A percentile compares a stretch with the other conserved stretches of the same genome.
Evolutionary conservation across 2,329 filamentous ascomycete species (phyloP).

Genomic region (Cytospora schulzeri): DNA sequence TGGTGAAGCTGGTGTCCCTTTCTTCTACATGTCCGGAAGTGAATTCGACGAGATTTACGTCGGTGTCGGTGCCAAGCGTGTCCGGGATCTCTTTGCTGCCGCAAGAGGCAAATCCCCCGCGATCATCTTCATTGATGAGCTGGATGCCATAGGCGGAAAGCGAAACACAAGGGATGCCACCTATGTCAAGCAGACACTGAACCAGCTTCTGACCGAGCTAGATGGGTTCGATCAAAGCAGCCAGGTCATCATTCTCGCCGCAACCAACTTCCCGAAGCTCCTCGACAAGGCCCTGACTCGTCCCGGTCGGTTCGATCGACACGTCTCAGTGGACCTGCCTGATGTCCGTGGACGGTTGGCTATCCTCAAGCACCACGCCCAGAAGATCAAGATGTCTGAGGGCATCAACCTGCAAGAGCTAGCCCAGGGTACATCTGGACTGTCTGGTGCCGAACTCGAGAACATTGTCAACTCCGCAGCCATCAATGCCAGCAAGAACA

Average conservation of each 20-base stretch:
- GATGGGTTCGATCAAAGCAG: conserved; percentile 96
- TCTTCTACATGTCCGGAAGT: conserved; percentile 99
- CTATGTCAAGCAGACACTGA: conserved; percentile 96
- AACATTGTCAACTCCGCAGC: conserved; percentile 97
- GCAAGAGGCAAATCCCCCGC: conserved; percentile 42
- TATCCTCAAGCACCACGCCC: conserved; percentile 91
- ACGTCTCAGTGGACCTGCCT: conserved; percentile 84
- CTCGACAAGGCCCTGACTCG: conserved; percentile 94
- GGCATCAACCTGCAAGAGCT: conserved; percentile 84
- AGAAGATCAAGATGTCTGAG: conserved; percentile 78
- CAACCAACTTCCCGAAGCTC: conserved; percentile 93
- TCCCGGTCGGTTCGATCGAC: conserved; percentile 93
- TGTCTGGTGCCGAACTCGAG: conserved; percentile 93
- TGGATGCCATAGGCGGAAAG: conserved; percentile 92
- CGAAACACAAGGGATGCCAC: conserved; percentile 90
- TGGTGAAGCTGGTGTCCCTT: conserved; percentile 94
- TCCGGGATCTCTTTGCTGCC: conserved; percentile 61
- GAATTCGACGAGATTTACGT: conserved; percentile 99
- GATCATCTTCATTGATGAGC: conserved; percentile 85
- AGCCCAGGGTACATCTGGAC: conserved; percentile 84
- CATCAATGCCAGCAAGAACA: conserved; percentile 88
- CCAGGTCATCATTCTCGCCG: conserved; percentile 92
- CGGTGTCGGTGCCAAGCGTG: conserved; percentile 77
- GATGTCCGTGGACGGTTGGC: conserved; percentile 92
- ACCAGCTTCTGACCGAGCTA: conserved; percentile 93